Evolutionary conservation across 768 basidiomycete species (phyloP).

Genomic region (Tulasnella sp.): DNA sequence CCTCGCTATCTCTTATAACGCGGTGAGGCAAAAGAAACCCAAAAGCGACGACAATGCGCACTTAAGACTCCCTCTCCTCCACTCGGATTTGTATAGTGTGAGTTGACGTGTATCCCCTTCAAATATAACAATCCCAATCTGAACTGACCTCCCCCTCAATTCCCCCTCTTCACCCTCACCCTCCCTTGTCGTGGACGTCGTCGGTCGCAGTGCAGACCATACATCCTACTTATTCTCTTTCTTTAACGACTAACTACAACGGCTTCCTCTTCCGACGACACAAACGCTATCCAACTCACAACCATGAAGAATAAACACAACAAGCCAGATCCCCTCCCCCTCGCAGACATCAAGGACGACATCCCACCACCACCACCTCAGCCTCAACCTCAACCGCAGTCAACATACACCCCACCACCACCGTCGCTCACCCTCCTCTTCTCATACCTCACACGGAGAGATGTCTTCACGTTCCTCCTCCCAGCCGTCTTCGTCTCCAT

Average conservation of each 20-base stretch:
- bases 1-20: neutral
- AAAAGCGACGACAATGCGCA: neutral
- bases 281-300: neutral
- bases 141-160: neutral
- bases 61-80: neutral
- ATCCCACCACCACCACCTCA: neutral
- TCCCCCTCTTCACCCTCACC: neutral
- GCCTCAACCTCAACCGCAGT: neutral
- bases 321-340: too few relatives aligned
- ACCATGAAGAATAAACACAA: neutral
- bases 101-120: neutral
- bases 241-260: neutral
- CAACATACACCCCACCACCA: constrained; percentile 24
- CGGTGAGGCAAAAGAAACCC: neutral
- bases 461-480: constrained; percentile 43
- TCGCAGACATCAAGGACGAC: neutral
- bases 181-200: neutral
- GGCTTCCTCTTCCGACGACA: neutral
- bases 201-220: neutral
- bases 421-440: constrained; percentile 58
- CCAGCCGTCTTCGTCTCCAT: constrained; percentile 56
- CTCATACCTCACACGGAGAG: constrained; percentile 46
- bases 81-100: neutral
- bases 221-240: neutral
- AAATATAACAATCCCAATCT: neutral